Evolutionary conservation across 441 rosid genomes (phyloP).

Genomic region (Gossypium schwendimanii): DNA sequence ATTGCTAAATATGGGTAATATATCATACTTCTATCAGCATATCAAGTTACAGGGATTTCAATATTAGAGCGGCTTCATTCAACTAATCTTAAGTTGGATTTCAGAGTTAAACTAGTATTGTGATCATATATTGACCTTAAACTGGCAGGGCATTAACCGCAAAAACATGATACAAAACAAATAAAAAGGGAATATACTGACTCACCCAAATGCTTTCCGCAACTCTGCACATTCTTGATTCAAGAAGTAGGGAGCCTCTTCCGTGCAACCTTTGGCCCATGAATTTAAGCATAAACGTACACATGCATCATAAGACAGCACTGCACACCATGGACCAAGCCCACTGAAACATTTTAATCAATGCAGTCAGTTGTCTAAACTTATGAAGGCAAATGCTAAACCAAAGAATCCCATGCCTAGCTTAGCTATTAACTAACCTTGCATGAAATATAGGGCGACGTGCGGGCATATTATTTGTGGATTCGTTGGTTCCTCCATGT

Average conservation of each 20-base stretch:
- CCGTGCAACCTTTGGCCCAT: constrained; percentile 60
- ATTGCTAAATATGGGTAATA: not conserved
- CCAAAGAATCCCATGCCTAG: not conserved
- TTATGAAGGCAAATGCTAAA: not conserved
- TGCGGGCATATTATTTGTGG: constrained; percentile 35
- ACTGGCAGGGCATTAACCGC: not conserved
- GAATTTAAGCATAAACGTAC: constrained; percentile 81
- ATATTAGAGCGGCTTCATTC: not conserved
- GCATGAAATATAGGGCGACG: constrained; percentile 79
- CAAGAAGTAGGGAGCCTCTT: constrained; percentile 76
- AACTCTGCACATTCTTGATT: constrained; percentile 59
- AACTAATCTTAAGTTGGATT: not conserved
- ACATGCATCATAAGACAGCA: constrained; percentile 84
- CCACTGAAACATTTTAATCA: constrained; percentile 37
- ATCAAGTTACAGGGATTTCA: not conserved
- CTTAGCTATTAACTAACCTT: constrained; percentile 39
- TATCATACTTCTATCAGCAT: not conserved
- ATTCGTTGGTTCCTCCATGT: constrained; percentile 24
- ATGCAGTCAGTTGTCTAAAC: not conserved
- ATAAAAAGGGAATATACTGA: constrained; percentile 12
- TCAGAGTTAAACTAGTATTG: not conserved
- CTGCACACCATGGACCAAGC: constrained; percentile 79
- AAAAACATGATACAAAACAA: constrained; percentile 1
- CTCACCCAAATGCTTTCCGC: constrained; percentile 76
- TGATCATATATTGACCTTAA: not conserved